Conservation (phyloP, 2,329 filamentous ascomycete species). For the Monilinia vaccinii-corymbosi region DNA sequence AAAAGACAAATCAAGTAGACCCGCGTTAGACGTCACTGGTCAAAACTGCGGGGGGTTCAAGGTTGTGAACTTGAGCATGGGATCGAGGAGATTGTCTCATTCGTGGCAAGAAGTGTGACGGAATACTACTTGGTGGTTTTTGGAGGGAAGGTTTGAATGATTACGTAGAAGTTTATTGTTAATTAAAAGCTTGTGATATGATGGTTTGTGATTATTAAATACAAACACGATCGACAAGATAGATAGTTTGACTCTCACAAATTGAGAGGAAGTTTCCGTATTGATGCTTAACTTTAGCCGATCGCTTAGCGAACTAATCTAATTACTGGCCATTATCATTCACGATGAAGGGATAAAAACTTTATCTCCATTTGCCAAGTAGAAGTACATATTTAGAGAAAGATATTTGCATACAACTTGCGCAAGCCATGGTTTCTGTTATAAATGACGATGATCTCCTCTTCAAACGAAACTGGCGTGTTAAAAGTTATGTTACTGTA, state of each 20-base stretch:
- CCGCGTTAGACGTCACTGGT: constrained; percentile 6
- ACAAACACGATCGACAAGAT: not conserved
- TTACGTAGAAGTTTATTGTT: not conserved
- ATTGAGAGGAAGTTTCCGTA: not conserved
- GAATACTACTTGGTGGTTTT: not conserved
- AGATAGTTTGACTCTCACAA: not conserved
- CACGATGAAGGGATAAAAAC: not conserved
- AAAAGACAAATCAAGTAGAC: not conserved
- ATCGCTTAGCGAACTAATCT: not conserved
- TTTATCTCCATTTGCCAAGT: not conserved
- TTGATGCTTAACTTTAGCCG: not conserved
- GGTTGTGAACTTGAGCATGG: not conserved
- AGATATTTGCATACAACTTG: not conserved
- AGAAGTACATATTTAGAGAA: not conserved
- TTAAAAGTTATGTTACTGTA: not conserved
- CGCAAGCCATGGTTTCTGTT: not conserved
- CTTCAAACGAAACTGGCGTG: not conserved
- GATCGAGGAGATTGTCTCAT: not conserved
- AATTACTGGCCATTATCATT: too few species aligned
- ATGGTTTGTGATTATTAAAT: not conserved
- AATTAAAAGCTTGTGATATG: not conserved
- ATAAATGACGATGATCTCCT: not conserved
- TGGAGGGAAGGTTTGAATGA: not conserved
- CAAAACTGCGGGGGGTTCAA: not conserved
- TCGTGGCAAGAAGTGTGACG: not conserved